A percentile compares a stretch with the other conserved stretches of the same genome.
Evolutionary conservation across 768 basidiomycete species (phyloP).

Genomic region (Leucosporidium yakuticum): DNA sequence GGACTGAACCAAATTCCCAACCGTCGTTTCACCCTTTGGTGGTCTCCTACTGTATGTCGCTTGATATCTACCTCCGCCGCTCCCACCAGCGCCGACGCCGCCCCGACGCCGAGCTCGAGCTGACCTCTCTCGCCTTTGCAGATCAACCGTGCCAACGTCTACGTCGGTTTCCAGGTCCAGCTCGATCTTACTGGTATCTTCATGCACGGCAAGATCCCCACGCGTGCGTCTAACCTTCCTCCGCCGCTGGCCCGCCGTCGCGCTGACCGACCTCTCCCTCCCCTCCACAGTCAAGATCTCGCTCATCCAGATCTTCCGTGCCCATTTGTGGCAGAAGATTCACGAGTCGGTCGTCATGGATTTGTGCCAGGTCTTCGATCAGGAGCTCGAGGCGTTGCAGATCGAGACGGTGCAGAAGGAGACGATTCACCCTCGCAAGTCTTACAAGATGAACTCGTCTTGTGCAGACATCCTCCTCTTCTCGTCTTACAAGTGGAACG

Average conservation of each 20-base stretch:
- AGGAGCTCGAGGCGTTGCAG: conserved; percentile 93
- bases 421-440: conserved; percentile 95
- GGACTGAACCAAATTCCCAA: conserved; percentile 98
- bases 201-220: conserved; percentile 98
- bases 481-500: conserved; percentile 86
- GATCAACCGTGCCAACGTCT: conserved; percentile 98
- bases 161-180: conserved; percentile 99
- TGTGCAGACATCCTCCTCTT: conserved; percentile 97
- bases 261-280: conserved; percentile 39
- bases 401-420: conserved; percentile 99
- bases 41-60: conserved; percentile 17
- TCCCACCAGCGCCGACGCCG: no score
- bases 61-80: conserved; percentile 58
- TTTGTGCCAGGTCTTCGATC: conserved; percentile 97
- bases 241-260: conserved; percentile 2
- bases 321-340: conserved; percentile 99
- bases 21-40: conserved; percentile 93
- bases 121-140: conserved; percentile 49
- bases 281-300: conserved; percentile 69
- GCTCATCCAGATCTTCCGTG: conserved; percentile 99
- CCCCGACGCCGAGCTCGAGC: no score
- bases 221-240: conserved; percentile 41
- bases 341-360: conserved; percentile 47
- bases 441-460: conserved; percentile 99
- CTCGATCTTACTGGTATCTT: conserved; percentile 95